Base-by-base conservation (phyloP, 108 stramenopile species). In the Tribonema minus region DNA sequence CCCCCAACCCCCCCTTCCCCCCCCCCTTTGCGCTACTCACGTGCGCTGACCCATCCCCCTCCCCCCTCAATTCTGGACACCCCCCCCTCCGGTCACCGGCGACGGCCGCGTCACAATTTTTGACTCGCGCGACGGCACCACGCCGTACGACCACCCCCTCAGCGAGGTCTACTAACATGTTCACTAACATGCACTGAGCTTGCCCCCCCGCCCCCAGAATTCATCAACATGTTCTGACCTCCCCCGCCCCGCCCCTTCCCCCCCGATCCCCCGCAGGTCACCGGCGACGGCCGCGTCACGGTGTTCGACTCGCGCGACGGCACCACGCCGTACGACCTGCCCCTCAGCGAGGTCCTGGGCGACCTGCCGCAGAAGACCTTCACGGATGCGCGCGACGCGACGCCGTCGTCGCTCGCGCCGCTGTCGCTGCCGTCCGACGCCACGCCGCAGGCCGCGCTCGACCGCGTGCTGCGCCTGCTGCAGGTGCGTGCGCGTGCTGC, bases 311-410 rank as follows among this genome's bases (percentile, higher is more conserved):
- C 92, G 32, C 72, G 71, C 32, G 90, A 92, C 82, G 92, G 90
- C 37, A 81, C 89, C n/a, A 91, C 91, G n/a, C 93, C 94, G n/a
- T 93, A 96, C 26, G 95, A 97, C 86, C 88, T 99, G 64, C 95
- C 95, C 64, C 82, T 99, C 36, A 93, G 93, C 40, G 74, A 75
- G 37, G 98, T 99, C 3, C 88, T 99, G 33, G 98, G 95, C 54
- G 93, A 97, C 71, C 93, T 99, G 94, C 96, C 96, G 27, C 96
- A 94, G 71, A 99, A 99, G 88, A 95, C 94, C n/a, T 99, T 97
- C 75, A 75, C 75, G 2, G 92, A 92, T 58, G 20, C 28, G 0
- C 46, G 23, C 30, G 64, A 58, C 36, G 58, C 61, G 4, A 58
- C 72, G 29, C 85, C 90, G 32, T 29, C 25, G 2, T 61, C 23